Evolutionary conservation across 2,329 filamentous ascomycete genomes (phyloP).

Genomic region (Apiospora phragmitis): DNA sequence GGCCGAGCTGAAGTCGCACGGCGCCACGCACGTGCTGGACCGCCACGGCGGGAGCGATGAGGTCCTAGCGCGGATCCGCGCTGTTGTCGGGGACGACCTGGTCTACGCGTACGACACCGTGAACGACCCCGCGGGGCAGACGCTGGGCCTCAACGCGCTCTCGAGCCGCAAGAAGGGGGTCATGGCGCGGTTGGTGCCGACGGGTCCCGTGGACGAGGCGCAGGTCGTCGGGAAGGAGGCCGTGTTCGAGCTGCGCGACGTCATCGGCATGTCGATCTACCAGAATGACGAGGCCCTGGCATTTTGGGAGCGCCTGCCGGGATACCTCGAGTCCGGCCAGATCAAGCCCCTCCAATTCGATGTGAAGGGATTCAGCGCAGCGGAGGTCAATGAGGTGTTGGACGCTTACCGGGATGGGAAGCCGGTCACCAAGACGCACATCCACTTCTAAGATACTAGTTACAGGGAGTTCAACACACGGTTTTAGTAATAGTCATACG

Average conservation of each 20-base stretch:
- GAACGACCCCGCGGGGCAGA: conserved; percentile 26
- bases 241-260: conserved; percentile 3
- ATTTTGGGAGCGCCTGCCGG: not conserved
- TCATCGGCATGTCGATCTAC: not conserved
- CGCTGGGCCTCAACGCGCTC: conserved; percentile 22
- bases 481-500: not conserved
- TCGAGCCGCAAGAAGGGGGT: not conserved
- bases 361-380: not conserved
- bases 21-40: conserved; percentile 43
- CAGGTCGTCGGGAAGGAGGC: not conserved
- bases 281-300: not conserved
- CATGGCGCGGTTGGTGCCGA: not conserved
- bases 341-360: not conserved
- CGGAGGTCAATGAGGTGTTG: not conserved
- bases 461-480: not conserved
- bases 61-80: conserved; percentile 31
- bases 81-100: conserved; percentile 39
- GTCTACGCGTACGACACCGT: conserved; percentile 39
- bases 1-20: conserved; percentile 32
- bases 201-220: not conserved
- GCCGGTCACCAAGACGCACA: not conserved
- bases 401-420: not conserved
- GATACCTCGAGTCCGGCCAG: not conserved
- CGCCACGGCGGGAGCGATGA: conserved; percentile 35
- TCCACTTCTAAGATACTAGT: not conserved